Percentiles rank a stretch among this genome's conserved stretches.
phyloP scores from a whole-genome alignment of 352 stramenopile genomes.

The Stramenopiles sp. region DNA sequence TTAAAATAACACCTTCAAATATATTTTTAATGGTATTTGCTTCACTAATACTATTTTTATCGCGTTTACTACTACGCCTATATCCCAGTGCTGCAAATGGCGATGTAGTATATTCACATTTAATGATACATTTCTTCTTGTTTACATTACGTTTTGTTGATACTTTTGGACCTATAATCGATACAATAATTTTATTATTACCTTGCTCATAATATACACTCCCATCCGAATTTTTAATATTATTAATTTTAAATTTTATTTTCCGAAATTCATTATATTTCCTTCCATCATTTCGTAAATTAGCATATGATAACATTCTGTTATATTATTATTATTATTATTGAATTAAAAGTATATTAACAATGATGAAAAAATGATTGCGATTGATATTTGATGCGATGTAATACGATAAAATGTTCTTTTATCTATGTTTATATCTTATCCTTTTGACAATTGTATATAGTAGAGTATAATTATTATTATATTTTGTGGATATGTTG shows the following conservation, averaged over 20 bases:
- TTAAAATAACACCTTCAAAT: background rate
- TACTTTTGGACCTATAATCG: background rate
- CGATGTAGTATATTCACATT: background rate
- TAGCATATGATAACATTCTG: background rate
- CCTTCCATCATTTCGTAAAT: background rate
- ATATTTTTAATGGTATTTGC: background rate
- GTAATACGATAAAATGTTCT: too few species aligned
- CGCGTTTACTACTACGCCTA: background rate
- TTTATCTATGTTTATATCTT: too few species aligned
- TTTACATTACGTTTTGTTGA: background rate
- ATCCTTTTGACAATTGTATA: too few species aligned
- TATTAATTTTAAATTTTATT: background rate
- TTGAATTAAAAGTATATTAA: too few species aligned
- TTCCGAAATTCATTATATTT: background rate
- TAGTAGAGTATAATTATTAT: too few species aligned
- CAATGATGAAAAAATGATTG: too few species aligned
- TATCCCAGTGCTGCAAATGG: background rate
- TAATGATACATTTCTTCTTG: background rate
- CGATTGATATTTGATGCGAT: too few species aligned
- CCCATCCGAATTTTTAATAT: background rate
- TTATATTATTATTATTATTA: too few species aligned
- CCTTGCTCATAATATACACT: background rate
- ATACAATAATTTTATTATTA: background rate
- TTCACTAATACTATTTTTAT: background rate
- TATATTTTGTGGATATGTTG: too few species aligned